Evolutionary conservation across 192 early-diverging fungal genomes (phyloP), one percentile per base, ranked within the genome.

Genomic region (Ambispora gerdemannii): DNA sequence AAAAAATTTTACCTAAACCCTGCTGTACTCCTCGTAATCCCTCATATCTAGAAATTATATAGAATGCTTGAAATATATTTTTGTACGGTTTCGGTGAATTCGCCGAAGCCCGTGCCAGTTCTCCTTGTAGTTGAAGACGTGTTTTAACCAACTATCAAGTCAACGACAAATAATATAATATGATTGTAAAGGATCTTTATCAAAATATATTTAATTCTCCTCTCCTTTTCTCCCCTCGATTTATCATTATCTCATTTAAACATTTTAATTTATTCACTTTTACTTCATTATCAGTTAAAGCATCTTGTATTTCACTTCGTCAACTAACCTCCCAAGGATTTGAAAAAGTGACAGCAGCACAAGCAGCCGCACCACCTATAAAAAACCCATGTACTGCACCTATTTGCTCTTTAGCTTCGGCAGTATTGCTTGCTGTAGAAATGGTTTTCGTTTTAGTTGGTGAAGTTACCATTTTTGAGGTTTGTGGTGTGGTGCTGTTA

Each of bases 341-440:
- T n/a, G 93, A 95, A 63, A 98, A 89, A 6, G 95, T 98, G 27
- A 95, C 95, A 15, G 95, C 92, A 13, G 88, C 87, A 77, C 93
- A 94, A 25, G 93, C 92, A 28, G 94, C 94, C 52, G 91, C 72
- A 51, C 92, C 92, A 53, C 91, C 94, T 13, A 89, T 82, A 22
- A 90, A 63, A 80, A 94, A 94, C 2, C 88, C 86, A 25, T 75
- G 70, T 25, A 78, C 31, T 0, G 84, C 79, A n/a, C 52, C 38
- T 17, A 70, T 70, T 19, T 34, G 49, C 13, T 70, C 58, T 50
- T 60, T 70, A 22, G 68, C 32, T 15, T 8, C 20, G 17, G 35
- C 32, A 13, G 1, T 55, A 17, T 34, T 68, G 10, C 13, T 55
- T 38, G 22, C n/a, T 50, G 32, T 10, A 30, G 43, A 31, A n/a